Percentiles rank a stretch among this genome's conserved stretches.
These are phyloP conservation scores for Cutaneotrichosporon cutaneum DNA, from an alignment of 1,284 basidiomycete genomes.

Conservation along the genomic window DNA sequence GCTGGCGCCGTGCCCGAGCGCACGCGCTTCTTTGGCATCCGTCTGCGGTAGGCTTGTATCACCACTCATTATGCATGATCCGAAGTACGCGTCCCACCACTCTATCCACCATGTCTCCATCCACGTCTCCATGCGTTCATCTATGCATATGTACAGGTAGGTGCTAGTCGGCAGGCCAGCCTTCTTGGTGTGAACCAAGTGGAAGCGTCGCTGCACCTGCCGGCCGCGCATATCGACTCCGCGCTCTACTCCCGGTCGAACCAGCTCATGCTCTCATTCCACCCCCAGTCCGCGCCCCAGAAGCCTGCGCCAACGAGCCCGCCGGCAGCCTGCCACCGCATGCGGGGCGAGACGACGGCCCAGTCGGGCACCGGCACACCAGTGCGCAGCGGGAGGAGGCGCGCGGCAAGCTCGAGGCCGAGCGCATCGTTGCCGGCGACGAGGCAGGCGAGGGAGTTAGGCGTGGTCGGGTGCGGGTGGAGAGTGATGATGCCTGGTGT, in stretches of 20 bases:
- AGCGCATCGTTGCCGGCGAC: constrained; percentile 60
- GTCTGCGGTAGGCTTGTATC: neutral
- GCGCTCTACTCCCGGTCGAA: constrained; percentile 31
- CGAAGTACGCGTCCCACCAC: neutral
- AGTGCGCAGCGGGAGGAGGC: constrained; percentile 76
- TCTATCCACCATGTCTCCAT: no score
- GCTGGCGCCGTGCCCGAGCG: neutral
- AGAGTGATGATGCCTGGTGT: constrained; percentile 63
- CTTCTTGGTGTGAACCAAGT: no score
- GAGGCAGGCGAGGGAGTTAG: constrained; percentile 56
- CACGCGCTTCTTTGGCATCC: constrained; percentile 3
- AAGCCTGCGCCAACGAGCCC: constrained; percentile 64
- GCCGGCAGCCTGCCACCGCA: constrained; percentile 63
- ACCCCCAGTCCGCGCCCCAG: constrained; percentile 41
- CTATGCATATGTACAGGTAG: no score
- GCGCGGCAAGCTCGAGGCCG: constrained; percentile 64
- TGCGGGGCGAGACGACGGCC: constrained; percentile 61
- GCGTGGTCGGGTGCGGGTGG: constrained; percentile 63
- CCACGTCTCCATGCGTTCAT: no score
- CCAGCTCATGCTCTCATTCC: constrained; percentile 46
- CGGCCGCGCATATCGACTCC: no score
- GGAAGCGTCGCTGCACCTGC: no score
- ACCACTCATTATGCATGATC: neutral
- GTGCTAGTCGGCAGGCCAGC: no score
- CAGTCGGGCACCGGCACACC: constrained; percentile 70